Percentiles rank a stretch among this genome's conserved stretches.
phyloP scores from a whole-genome alignment of 257 asterid species.

The Solanum microdontum region DNA sequence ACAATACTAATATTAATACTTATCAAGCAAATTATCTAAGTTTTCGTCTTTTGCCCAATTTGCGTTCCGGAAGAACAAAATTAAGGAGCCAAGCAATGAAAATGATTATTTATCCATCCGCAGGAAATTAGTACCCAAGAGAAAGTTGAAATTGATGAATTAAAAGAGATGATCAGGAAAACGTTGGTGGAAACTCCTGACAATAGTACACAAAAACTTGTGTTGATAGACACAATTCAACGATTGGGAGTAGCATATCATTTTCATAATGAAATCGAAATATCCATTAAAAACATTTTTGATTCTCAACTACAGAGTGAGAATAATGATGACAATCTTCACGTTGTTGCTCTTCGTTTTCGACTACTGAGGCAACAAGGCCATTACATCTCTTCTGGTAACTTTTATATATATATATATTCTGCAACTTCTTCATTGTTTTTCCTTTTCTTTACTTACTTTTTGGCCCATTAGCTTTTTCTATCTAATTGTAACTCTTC shows the following conservation, averaged over 20 bases:
- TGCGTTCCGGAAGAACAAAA: background rate
- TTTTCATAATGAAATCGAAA: constrained; percentile 6
- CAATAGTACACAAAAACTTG: background rate
- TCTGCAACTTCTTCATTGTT: background rate
- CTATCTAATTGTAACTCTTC: background rate
- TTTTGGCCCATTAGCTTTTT: background rate
- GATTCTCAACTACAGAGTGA: background rate
- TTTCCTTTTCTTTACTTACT: background rate
- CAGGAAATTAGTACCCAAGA: background rate
- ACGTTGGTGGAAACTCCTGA: background rate
- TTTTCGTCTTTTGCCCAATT: background rate
- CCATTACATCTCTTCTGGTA: background rate
- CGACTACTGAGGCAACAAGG: constrained; percentile 13
- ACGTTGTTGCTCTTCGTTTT: constrained; percentile 5
- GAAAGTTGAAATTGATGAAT: background rate
- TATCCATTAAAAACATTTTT: background rate
- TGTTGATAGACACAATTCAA: background rate
- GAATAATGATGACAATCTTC: background rate
- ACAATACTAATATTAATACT: background rate
- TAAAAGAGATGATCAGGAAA: background rate
- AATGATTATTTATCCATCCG: background rate
- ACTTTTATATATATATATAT: background rate
- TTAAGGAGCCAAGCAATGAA: background rate
- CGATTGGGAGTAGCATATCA: constrained; percentile 21
- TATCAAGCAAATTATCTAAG: background rate